Percentiles rank a stretch among this genome's conserved stretches.
Conservation (phyloP, 305 asterid genomes). For the Plantago lanceolata region DNA sequence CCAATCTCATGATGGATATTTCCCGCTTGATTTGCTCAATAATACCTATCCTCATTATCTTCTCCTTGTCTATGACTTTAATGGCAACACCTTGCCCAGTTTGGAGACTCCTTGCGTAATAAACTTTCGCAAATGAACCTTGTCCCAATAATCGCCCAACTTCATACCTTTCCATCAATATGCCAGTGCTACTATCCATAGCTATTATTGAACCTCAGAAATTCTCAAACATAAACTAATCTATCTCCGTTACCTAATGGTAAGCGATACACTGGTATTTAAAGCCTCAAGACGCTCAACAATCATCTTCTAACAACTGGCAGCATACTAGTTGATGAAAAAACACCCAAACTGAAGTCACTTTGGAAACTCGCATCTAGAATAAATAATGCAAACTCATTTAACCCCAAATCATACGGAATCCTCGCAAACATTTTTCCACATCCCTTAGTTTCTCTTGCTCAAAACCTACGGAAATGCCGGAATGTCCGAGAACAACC, state of each 20-base stretch:
- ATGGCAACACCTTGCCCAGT: constrained; percentile 64
- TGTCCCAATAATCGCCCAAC: constrained; percentile 67
- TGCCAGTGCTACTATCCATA: constrained; percentile 34
- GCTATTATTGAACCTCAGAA: constrained; percentile 17
- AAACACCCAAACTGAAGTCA: constrained; percentile 2
- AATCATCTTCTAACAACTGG: constrained; percentile 27
- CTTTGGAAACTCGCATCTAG: constrained; percentile 26
- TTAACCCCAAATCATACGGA: constrained; percentile 23
- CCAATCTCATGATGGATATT: constrained; percentile 53
- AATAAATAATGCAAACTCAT: constrained; percentile 14
- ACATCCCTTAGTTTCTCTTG: constrained; percentile 23
- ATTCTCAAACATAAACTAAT: constrained; percentile 12
- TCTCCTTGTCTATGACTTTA: constrained; percentile 63
- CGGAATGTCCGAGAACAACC: constrained; percentile 15
- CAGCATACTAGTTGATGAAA: constrained; percentile 8
- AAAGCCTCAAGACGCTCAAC: constrained; percentile 24
- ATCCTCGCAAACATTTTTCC: constrained; percentile 27
- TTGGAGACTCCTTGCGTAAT: constrained; percentile 42
- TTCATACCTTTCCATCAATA: constrained; percentile 54
- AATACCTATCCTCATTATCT: constrained; percentile 45
- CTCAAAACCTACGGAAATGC: constrained; percentile 2
- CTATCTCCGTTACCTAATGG: constrained; percentile 10
- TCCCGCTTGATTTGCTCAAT: constrained; percentile 54
- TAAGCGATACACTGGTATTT: not conserved
- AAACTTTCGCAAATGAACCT: constrained; percentile 67